phyloP scores from a whole-genome alignment of 2,329 filamentous ascomycete genomes.

The Zasmidium angulare region DNA sequence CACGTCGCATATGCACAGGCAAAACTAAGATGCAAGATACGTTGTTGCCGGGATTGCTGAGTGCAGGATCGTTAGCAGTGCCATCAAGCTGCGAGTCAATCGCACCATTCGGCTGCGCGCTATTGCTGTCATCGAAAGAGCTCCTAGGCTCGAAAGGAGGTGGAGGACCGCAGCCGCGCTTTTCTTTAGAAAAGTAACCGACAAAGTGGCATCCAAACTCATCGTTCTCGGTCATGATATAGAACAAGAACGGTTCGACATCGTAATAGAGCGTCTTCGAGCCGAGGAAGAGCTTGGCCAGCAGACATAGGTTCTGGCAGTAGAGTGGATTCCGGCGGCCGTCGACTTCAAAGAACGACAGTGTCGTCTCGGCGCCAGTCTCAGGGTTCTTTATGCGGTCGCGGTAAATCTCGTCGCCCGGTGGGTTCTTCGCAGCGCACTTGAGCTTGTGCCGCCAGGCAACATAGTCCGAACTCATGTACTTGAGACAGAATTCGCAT shows the following conservation, averaged over 20 bases:
- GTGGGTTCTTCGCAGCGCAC: slow-evolving; percentile 93
- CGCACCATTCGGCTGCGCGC: not conserved
- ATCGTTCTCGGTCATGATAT: slow-evolving; percentile 93
- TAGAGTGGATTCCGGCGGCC: slow-evolving; percentile 97
- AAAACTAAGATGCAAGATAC: slow-evolving; percentile 96
- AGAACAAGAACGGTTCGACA: slow-evolving; percentile 95
- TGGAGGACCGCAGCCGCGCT: slow-evolving; percentile 60
- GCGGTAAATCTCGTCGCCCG: slow-evolving; percentile 96
- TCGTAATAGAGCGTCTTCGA: slow-evolving; percentile 99
- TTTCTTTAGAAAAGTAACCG: slow-evolving; percentile 99
- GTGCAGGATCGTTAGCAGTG: slow-evolving; percentile 29
- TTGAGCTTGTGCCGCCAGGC: slow-evolving; percentile 96
- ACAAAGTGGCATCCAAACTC: slow-evolving; percentile 93
- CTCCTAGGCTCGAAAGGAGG: slow-evolving; percentile 63
- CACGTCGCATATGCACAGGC: slow-evolving; percentile 94
- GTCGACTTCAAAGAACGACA: slow-evolving; percentile 94
- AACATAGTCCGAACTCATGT: slow-evolving; percentile 99
- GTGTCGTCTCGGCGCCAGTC: slow-evolving; percentile 33
- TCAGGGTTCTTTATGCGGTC: slow-evolving; percentile 67
- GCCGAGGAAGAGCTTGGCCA: slow-evolving; percentile 96
- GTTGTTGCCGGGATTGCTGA: slow-evolving; percentile 64
- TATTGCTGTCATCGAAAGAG: slow-evolving; percentile 25
- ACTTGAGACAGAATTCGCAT: slow-evolving; percentile 98
- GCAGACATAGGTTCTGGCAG: slow-evolving; percentile 92
- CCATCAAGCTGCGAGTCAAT: slow-evolving; percentile 17